Evolutionary conservation across 495 filamentous ascomycete genomes (phyloP).

Genomic region (Lepidopterella palustris): DNA sequence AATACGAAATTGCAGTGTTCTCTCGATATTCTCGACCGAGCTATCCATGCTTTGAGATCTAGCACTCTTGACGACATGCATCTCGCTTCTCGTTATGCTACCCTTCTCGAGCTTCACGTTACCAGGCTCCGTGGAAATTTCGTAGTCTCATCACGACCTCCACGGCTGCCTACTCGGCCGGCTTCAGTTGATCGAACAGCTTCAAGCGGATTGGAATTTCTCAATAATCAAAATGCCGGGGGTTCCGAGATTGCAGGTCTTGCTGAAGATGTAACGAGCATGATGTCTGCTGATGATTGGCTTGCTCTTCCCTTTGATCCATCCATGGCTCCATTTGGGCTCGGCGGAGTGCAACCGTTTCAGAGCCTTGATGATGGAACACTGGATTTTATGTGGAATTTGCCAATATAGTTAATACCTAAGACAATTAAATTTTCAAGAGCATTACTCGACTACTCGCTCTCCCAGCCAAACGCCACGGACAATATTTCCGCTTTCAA

Average conservation of each 20-base stretch:
- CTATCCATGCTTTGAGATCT: constrained; percentile 44
- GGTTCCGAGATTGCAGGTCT: constrained; percentile 22
- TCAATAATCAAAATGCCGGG: constrained; percentile 27
- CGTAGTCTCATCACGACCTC: constrained; percentile 25
- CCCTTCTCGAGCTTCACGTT: constrained; percentile 40
- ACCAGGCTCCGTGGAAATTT: constrained; percentile 24
- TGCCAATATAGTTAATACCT: constrained; percentile 4
- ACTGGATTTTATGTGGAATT: constrained; percentile 47
- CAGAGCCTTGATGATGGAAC: constrained; percentile 46
- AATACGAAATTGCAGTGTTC: constrained; percentile 46
- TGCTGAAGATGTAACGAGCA: constrained; percentile 19
- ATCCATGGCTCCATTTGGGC: constrained; percentile 49
- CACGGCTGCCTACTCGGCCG: constrained; percentile 10
- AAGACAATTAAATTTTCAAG: too few species aligned
- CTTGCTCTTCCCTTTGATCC: constrained; percentile 48
- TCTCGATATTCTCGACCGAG: constrained; percentile 44
- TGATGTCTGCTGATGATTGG: constrained; percentile 46
- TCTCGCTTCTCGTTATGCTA: constrained; percentile 47
- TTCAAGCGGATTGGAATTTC: constrained; percentile 21
- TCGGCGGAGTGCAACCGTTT: constrained; percentile 41
- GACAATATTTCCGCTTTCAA: background rate
- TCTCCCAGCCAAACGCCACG: too few species aligned
- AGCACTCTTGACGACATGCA: constrained; percentile 50
- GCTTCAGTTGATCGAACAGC: constrained; percentile 13
- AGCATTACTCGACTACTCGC: too few species aligned